Evolutionary conservation across 2,329 filamentous ascomycete species (phyloP), one percentile per base, ranked within the genome.

Genomic region (Ilyonectria destructans): DNA sequence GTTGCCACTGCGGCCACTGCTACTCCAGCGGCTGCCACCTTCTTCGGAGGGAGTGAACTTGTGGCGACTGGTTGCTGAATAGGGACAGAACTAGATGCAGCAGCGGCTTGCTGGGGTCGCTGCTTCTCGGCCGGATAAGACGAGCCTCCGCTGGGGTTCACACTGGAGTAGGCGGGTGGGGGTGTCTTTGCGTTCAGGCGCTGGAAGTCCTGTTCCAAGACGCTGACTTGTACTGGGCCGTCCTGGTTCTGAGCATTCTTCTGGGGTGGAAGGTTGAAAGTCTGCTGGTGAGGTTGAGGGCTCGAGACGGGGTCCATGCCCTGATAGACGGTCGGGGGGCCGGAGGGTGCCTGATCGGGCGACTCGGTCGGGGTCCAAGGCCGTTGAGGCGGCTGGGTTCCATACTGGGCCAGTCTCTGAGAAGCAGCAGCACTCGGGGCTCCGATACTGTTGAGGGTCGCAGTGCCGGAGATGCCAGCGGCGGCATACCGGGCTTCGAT

Each of bases 301-400:
- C 81, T 87, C 35, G 87, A 81, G 6, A 95, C 90, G 69, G 93
- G 91, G 71, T 91, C 92, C 59, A 90, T 88, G 7, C 96, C 96
- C 82, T 98, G 96, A 75, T 98, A 98, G 1, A 97, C 92, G 0
- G 93, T 95, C 1, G 96, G 95, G 33, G 95, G 95, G 0, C 95
- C 95, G 82, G 97, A 94, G 6, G 94, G 94, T 59, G 95, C 92
- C 69, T 91, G 92, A 35, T 94, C 95, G 1, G 95, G 95, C 65
- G 91, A 88, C 80, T 99, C 96, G 3, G 96, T 98, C 1, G 96
- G 96, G 10, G 96, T 98, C 96, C 96, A 98, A 33, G 95, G 95
- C 55, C 96, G 77, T 62, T 79, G 81, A 29, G 74, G 72, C 9
- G 80, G 80, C n/a, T 73, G 69, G 49, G 82, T 79, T 23, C 87